Evolutionary conservation across 345 rosid genomes (phyloP), one percentile per base, ranked within the genome.

Genomic region (Melastoma malabathricum): DNA sequence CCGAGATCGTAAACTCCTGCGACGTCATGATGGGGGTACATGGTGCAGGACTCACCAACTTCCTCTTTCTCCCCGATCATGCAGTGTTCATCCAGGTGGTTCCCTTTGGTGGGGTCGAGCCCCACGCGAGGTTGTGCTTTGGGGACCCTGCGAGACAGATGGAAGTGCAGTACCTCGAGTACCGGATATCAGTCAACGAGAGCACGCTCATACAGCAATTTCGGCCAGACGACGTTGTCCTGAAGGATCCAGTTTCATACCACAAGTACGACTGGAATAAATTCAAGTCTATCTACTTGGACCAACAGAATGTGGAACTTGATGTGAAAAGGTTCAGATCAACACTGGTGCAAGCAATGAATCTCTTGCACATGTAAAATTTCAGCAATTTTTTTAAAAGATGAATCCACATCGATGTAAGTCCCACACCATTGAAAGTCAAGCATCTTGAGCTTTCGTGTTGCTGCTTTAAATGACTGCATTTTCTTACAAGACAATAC

Each of bases 31-130:
- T 89, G 63, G 95, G 95, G 19, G 82, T 89, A 48, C 95, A 79
- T 55, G 97, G 97, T 45, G 97, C 97, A 8, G 97, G 93, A 1
- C 54, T 89, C 3, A 80, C 97, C 15, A 89, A 89, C 72, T 74
- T 77, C 61, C 77, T 83, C 46, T 89, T 83, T 58, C 72, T 89
- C 25, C 97, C 95, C 2, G 90, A 73, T n/a, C 73, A 79, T 17
- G 90, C 97, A 13, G 54, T 83, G 14, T 44, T 86, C 64, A 68
- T 90, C 14, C 96, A 86, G 56, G 68, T 86, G 5, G 59, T 86
- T 17, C 98, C 96, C 0, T 41, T 80, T 1, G 96, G 92, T 29
- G 77, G 78, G 46, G 53, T 75, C 49, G 52, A 60, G 6, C 39
- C 86, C 86, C 52, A 78, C 0, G 81, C 83, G 1, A 77, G 57